Percentiles rank a stretch among this genome's conserved stretches.
phyloP scores from a whole-genome alignment of 257 asterid genomes.

The Solanum etuberosum region DNA sequence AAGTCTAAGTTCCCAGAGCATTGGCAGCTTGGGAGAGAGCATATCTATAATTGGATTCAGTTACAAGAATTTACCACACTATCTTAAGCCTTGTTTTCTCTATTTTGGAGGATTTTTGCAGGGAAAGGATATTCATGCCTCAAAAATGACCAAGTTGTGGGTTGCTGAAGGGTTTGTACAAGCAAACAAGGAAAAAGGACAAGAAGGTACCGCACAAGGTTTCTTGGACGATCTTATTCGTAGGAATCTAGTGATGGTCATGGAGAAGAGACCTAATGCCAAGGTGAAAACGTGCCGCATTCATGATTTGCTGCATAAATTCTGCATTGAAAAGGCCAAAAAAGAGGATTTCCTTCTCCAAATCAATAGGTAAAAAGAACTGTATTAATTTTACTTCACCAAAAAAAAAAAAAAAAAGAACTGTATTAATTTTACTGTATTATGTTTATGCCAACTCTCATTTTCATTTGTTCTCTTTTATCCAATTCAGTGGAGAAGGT shows the following conservation, averaged over 20 bases:
- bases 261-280: background rate
- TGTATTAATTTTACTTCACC: background rate
- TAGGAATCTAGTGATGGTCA: constrained; percentile 6
- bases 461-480: background rate
- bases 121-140: background rate
- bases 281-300: background rate
- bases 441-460: background rate
- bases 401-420: background rate
- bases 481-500: background rate
- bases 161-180: constrained; percentile 6
- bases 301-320: constrained; percentile 7
- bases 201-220: background rate
- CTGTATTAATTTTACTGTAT: background rate
- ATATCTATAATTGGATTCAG: constrained; percentile 6
- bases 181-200: background rate
- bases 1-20: background rate
- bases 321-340: background rate
- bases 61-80: constrained; percentile 3
- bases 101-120: constrained; percentile 3
- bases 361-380: background rate
- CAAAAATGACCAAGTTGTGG: constrained; percentile 1
- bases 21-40: background rate
- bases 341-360: background rate
- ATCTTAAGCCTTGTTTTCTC: constrained; percentile 8
- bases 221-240: background rate